Percentiles rank a stretch among this genome's conserved stretches.
These are phyloP conservation scores for Saprolegnia parasitica DNA, from an alignment of 352 stramenopile genomes.

Conservation along the genomic window DNA sequence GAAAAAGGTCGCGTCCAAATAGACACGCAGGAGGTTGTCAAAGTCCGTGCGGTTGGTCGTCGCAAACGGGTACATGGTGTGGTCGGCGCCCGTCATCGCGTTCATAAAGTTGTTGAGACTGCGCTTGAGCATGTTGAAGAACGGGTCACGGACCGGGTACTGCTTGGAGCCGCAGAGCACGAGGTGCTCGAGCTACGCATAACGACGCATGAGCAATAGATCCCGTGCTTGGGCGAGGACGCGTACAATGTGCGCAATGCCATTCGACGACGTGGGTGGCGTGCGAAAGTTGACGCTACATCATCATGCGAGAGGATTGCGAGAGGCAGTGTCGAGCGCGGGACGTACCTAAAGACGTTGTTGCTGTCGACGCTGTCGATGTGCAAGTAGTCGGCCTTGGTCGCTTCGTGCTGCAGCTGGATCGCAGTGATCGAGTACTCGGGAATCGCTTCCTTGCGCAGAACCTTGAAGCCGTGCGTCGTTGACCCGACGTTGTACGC, in stretches of 20 bases:
- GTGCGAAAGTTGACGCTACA: constrained; percentile 97
- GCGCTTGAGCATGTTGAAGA: constrained; percentile 98
- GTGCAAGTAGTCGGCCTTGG: constrained; percentile 72
- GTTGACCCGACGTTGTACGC: constrained; percentile 42
- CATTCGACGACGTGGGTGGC: constrained; percentile 92
- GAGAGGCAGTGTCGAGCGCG: neutral
- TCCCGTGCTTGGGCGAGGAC: neutral
- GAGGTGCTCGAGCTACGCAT: constrained; percentile 86
- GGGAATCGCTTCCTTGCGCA: constrained; percentile 41
- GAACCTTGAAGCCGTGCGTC: constrained; percentile 71
- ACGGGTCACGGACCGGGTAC: constrained; percentile 98
- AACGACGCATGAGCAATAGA: neutral
- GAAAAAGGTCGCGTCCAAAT: constrained; percentile 96
- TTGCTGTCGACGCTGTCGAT: constrained; percentile 78
- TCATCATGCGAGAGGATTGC: constrained; percentile 6
- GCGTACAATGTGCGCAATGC: constrained; percentile 93
- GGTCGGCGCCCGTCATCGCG: constrained; percentile 97
- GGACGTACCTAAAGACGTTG: constrained; percentile 72
- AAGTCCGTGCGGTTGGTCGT: constrained; percentile 97
- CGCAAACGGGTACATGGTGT: constrained; percentile 99
- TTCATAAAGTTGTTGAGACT: constrained; percentile 99
- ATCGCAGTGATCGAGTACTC: constrained; percentile 81
- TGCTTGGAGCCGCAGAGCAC: constrained; percentile 93
- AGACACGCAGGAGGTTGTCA: constrained; percentile 96
- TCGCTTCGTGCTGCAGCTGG: constrained; percentile 68